These are phyloP conservation scores for Penicillium canariense DNA, from an alignment of 495 filamentous ascomycete genomes.

Conservation along the genomic window DNA sequence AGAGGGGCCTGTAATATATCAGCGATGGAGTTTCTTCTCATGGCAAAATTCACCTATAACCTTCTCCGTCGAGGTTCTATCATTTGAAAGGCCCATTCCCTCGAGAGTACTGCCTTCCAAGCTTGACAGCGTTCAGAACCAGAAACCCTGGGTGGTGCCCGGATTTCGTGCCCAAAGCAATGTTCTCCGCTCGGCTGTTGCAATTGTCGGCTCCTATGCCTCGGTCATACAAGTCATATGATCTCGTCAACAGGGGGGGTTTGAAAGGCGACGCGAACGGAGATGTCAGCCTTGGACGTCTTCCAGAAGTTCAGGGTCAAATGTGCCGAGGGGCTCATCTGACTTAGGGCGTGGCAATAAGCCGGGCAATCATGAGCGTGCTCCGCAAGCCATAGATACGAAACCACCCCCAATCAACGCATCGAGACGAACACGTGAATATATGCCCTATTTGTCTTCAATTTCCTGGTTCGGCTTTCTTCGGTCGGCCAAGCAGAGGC, in stretches of 20 bases:
- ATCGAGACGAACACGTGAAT: neutral
- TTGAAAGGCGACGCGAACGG: neutral
- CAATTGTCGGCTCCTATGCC: neutral
- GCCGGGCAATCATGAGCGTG: neutral
- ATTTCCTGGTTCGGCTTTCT: too few relatives aligned
- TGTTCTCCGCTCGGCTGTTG: neutral
- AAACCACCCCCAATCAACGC: neutral
- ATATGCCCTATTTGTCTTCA: neutral
- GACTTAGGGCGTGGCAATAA: neutral
- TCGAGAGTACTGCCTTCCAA: neutral
- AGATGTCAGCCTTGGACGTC: neutral
- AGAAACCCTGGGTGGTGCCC: neutral
- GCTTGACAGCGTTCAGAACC: neutral
- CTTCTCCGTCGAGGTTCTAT: neutral
- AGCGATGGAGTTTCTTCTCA: neutral
- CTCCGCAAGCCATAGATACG: neutral
- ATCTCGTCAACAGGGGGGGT: neutral
- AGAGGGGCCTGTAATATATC: neutral
- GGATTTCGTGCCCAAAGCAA: neutral
- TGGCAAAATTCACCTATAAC: neutral
- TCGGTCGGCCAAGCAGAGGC: too few relatives aligned
- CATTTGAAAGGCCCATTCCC: neutral
- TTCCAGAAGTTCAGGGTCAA: neutral
- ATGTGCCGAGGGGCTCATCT: neutral
- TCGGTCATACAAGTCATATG: neutral